phyloP scores from a whole-genome alignment of 2,329 filamentous ascomycete genomes.

The Ceratocystiopsis sp. region DNA sequence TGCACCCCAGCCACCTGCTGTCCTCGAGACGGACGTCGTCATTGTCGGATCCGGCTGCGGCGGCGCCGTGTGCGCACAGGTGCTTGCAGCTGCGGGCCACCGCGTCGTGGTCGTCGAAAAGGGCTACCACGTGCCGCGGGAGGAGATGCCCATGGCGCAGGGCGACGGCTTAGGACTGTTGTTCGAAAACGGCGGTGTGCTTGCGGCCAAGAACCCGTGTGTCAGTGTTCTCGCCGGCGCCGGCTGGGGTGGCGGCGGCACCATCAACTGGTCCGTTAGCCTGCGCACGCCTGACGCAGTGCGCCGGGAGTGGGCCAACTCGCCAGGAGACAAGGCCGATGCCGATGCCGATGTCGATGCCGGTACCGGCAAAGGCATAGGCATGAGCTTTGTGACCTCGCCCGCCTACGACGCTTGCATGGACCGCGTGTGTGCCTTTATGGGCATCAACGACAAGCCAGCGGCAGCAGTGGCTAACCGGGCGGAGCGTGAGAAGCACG shows the following conservation, averaged over 20 bases:
- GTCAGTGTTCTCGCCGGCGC: slow-evolving; percentile 49
- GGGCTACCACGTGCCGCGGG: slow-evolving; percentile 55
- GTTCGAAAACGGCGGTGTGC: slow-evolving; percentile 49
- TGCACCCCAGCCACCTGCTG: slow-evolving; percentile 23
- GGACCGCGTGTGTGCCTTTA: slow-evolving; percentile 60
- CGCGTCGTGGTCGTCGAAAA: slow-evolving; percentile 57
- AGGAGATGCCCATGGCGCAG: slow-evolving; percentile 59
- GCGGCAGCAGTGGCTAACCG: slow-evolving; percentile 29
- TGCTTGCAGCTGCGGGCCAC: slow-evolving; percentile 59
- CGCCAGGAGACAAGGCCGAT: slow-evolving; percentile 30
- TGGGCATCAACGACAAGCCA: slow-evolving; percentile 51
- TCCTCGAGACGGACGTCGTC: slow-evolving; percentile 63
- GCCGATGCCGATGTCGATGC: too few species aligned
- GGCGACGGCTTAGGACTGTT: slow-evolving; percentile 42
- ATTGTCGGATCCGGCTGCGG: slow-evolving; percentile 80
- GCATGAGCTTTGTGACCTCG: slow-evolving; percentile 54
- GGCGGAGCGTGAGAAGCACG: not conserved
- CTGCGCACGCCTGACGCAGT: slow-evolving; percentile 57
- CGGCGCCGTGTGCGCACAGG: slow-evolving; percentile 65
- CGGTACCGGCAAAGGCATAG: slow-evolving; percentile 18
- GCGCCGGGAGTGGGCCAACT: slow-evolving; percentile 62
- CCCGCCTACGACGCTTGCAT: slow-evolving; percentile 60
- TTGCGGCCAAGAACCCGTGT: slow-evolving; percentile 37
- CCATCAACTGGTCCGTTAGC: slow-evolving; percentile 65
- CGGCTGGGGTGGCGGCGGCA: slow-evolving; percentile 73